Conservation (phyloP, 1,284 basidiomycete genomes). For the Melanopsichium pennsylvanicum region DNA sequence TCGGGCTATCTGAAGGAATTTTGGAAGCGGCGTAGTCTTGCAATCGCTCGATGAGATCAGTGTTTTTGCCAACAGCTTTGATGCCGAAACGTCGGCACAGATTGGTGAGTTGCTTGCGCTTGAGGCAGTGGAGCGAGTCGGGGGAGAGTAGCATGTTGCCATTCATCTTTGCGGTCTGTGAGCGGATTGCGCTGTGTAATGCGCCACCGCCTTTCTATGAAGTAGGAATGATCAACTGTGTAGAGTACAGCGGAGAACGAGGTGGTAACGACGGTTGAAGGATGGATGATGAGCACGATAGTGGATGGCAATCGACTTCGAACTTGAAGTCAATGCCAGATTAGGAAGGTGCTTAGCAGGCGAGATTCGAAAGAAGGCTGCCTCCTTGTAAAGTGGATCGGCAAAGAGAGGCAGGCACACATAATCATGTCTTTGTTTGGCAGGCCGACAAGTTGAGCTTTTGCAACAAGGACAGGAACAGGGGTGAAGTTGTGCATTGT, state of each 20-base stretch:
- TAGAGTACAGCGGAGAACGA: background rate
- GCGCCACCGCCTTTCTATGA: slow-evolving; percentile 8
- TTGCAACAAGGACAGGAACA: no score
- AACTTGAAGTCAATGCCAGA: background rate
- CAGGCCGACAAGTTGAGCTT: no score
- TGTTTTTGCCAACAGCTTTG: slow-evolving; percentile 48
- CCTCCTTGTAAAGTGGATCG: slow-evolving; percentile 2
- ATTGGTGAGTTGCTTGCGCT: slow-evolving; percentile 52
- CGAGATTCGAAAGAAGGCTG: background rate
- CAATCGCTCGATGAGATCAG: slow-evolving; percentile 39
- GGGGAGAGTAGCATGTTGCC: slow-evolving; percentile 44
- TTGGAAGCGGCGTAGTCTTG: slow-evolving; percentile 44
- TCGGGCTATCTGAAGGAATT: slow-evolving; percentile 36
- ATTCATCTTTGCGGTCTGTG: slow-evolving; percentile 12
- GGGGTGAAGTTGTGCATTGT: slow-evolving; percentile 2
- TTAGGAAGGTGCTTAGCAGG: slow-evolving; percentile 11
- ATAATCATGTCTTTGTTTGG: slow-evolving; percentile 6
- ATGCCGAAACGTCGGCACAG: slow-evolving; percentile 49
- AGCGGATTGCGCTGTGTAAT: slow-evolving; percentile 1
- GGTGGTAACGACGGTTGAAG: background rate
- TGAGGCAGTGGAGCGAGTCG: slow-evolving; percentile 51
- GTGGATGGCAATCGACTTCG: background rate
- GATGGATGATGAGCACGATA: background rate
- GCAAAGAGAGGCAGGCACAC: background rate
- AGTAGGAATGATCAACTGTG: background rate